Percentiles rank a stretch among this genome's conserved stretches.
phyloP scores from a whole-genome alignment of 805 yeast genomes.

The Huiozyma sinensis region DNA sequence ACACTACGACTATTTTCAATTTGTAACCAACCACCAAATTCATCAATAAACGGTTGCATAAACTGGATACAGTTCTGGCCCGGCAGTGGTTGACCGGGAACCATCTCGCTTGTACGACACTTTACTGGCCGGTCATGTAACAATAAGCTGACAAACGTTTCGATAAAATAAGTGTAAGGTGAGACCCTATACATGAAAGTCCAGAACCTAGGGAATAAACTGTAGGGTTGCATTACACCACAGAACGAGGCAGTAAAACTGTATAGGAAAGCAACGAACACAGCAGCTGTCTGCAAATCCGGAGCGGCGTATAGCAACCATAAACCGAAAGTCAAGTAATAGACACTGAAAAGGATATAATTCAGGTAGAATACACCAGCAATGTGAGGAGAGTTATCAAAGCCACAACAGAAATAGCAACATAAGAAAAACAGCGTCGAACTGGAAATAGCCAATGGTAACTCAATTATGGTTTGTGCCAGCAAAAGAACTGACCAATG shows the following conservation, averaged over 20 bases:
- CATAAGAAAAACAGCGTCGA: constrained; percentile 44
- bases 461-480: constrained; percentile 44
- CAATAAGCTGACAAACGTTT: constrained; percentile 37
- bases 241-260: constrained; percentile 29
- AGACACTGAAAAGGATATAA: constrained; percentile 33
- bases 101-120: constrained; percentile 41
- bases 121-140: constrained; percentile 42
- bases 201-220: constrained; percentile 63
- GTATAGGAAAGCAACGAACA: constrained; percentile 37
- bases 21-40: constrained; percentile 43
- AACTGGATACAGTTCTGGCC: constrained; percentile 57
- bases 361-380: constrained; percentile 42
- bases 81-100: constrained; percentile 39
- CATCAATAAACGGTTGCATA: constrained; percentile 33
- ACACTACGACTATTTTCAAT: constrained; percentile 35
- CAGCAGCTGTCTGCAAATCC: constrained; percentile 61
- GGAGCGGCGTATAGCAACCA: constrained; percentile 49
- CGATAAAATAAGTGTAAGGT: constrained; percentile 52
- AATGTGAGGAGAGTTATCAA: constrained; percentile 31
- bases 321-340: constrained; percentile 38
- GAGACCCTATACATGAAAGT: constrained; percentile 56
- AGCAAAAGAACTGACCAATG: constrained; percentile 57
- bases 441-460: constrained; percentile 46
- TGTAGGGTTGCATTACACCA: constrained; percentile 31
- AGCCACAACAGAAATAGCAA: constrained; percentile 40